Evolutionary conservation across 192 early-diverging fungal genomes (phyloP).

Genomic region (Coemansia aciculifera): DNA sequence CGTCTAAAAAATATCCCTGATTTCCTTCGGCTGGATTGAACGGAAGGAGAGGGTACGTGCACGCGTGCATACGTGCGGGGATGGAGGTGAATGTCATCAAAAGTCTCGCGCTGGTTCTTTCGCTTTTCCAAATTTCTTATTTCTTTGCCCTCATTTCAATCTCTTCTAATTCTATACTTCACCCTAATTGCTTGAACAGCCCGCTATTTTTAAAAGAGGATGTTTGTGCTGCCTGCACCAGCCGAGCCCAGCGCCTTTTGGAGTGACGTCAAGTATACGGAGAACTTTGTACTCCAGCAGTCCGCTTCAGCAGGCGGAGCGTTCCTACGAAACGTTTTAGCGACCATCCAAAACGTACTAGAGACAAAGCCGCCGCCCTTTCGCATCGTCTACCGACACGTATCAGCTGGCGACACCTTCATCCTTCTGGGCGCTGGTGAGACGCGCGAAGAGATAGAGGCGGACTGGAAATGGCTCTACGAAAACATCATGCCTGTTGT

Average conservation of each 20-base stretch:
- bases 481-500: constrained; percentile 79
- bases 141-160: neutral
- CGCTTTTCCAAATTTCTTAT: neutral
- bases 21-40: neutral
- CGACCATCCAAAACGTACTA: constrained; percentile 94
- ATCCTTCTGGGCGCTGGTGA: constrained; percentile 86
- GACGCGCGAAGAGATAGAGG: constrained; percentile 75
- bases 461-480: constrained; percentile 86
- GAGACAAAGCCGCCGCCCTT: constrained; percentile 92
- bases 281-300: constrained; percentile 71
- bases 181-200: neutral
- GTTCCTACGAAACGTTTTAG: constrained; percentile 70
- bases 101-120: neutral
- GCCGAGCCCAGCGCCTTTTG: constrained; percentile 66
- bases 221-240: constrained; percentile 56
- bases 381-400: constrained; percentile 77
- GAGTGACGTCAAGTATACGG: constrained; percentile 62
- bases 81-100: neutral
- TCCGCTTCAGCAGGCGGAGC: constrained; percentile 59
- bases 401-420: constrained; percentile 56
- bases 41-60: neutral
- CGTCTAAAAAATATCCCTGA: neutral
- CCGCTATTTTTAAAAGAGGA: neutral
- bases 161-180: neutral
- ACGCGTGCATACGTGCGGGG: neutral